These are phyloP conservation scores for Salinomyces thailandicus DNA, from an alignment of 2,329 filamentous ascomycete genomes.

Conservation along the genomic window DNA sequence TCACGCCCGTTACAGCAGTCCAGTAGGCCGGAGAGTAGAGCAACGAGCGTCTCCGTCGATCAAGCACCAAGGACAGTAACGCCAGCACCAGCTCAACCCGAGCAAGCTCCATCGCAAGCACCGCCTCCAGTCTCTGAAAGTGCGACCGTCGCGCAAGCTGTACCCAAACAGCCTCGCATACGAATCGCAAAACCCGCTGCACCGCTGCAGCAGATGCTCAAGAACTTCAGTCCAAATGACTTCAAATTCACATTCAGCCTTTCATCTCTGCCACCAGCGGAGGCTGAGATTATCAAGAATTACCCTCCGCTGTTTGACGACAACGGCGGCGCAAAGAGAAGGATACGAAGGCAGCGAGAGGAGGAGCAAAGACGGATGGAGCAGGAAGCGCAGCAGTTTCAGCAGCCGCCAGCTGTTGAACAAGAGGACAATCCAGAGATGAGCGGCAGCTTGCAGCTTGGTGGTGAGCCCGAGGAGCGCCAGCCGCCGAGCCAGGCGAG, in stretches of 20 bases:
- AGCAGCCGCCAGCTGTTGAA: slow-evolving; percentile 33
- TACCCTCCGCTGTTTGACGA: slow-evolving; percentile 75
- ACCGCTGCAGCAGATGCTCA: slow-evolving; percentile 30
- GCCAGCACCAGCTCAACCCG: slow-evolving; percentile 8
- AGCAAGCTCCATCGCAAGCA: slow-evolving; percentile 7
- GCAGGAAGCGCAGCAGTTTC: slow-evolving; percentile 43
- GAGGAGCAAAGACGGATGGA: slow-evolving; percentile 45
- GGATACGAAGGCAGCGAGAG: slow-evolving; percentile 57
- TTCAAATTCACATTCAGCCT: slow-evolving; percentile 47
- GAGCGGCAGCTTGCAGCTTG: slow-evolving; percentile 76
- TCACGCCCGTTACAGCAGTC: slow-evolving; percentile 54
- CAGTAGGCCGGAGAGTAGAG: slow-evolving; percentile 64
- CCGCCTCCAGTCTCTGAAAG: slow-evolving; percentile 3
- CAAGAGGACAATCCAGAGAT: slow-evolving; percentile 54
- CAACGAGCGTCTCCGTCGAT: slow-evolving; percentile 69
- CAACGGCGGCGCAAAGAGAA: slow-evolving; percentile 70
- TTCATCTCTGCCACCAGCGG: slow-evolving; percentile 35
- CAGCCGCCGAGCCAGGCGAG: slow-evolving; percentile 45
- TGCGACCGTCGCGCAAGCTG: slow-evolving; percentile 4
- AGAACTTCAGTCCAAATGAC: slow-evolving; percentile 30
- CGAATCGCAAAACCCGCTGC: slow-evolving; percentile 11
- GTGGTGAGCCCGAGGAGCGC: slow-evolving; percentile 82
- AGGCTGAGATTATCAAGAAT: slow-evolving; percentile 42
- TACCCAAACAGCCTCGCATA: slow-evolving; percentile 6
- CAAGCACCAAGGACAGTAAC: slow-evolving; percentile 49